Evolutionary conservation across 2,329 filamentous ascomycete genomes (phyloP).

Genomic region (Aaosphaeria pasadenensis): DNA sequence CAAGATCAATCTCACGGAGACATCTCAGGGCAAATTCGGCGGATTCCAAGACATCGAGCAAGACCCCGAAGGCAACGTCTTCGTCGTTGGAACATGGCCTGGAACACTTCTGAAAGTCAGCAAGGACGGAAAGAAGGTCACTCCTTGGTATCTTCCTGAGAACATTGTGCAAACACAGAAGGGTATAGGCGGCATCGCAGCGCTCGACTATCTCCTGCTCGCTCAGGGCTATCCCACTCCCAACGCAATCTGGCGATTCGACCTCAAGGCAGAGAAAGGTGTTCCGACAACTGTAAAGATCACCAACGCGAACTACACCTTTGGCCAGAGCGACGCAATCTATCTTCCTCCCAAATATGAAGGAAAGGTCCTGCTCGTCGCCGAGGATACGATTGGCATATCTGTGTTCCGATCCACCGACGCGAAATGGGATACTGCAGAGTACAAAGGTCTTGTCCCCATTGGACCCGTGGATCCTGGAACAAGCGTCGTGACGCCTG

Average conservation of each 20-base stretch:
- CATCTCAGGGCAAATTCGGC: conserved; percentile 7
- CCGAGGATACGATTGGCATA: conserved; percentile 8
- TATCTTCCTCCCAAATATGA: conserved; percentile 12
- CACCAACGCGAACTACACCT: conserved; percentile 5
- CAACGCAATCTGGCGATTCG: conserved; percentile 9
- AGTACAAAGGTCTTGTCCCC: conserved; percentile 7
- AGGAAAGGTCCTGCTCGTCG: conserved; percentile 11
- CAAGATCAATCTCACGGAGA: conserved; percentile 16
- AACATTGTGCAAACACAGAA: conserved; percentile 8
- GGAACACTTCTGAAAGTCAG: conserved; percentile 8
- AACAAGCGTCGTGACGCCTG: conserved; percentile 4
- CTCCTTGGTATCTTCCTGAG: conserved; percentile 10
- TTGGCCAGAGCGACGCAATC: conserved; percentile 9
- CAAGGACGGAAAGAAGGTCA: conserved; percentile 9
- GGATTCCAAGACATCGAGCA: conserved; percentile 19
- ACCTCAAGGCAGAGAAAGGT: conserved; percentile 9
- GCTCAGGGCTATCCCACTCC: conserved; percentile 6
- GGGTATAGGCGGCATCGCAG: conserved; percentile 13
- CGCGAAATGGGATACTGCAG: conserved; percentile 10
- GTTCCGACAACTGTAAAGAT: conserved; percentile 5
- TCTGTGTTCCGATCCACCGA: conserved; percentile 8
- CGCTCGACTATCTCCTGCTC: conserved; percentile 7
- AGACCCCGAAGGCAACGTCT: conserved; percentile 13
- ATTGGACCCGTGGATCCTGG: conserved; percentile 3
- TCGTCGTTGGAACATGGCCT: conserved; percentile 14